Percentiles rank a stretch among this genome's conserved stretches.
Evolutionary conservation across 371 early-diverging fungal genomes (phyloP).

Genomic region (Globomyces sp.): DNA sequence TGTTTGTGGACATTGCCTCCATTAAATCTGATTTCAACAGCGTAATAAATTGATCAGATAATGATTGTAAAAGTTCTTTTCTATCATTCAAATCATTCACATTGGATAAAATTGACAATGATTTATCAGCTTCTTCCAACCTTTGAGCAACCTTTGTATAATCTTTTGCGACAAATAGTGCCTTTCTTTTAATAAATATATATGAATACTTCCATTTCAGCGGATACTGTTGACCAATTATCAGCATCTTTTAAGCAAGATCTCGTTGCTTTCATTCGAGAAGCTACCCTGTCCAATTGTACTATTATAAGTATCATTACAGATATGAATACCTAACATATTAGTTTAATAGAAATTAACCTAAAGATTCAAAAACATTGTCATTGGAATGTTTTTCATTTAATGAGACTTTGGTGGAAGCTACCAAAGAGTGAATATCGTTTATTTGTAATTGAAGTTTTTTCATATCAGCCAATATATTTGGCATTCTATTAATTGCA

Average conservation of each 20-base stretch:
- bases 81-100: neutral
- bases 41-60: constrained; percentile 2
- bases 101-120: constrained; percentile 56
- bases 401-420: no score
- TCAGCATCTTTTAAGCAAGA: constrained; percentile 63
- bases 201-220: constrained; percentile 51
- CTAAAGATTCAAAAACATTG: no score
- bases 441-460: no score
- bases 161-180: constrained; percentile 59
- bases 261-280: neutral
- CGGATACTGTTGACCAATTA: constrained; percentile 71
- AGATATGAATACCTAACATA: neutral
- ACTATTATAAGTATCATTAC: neutral
- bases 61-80: neutral
- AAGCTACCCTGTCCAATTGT: neutral
- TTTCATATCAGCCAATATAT: no score
- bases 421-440: no score
- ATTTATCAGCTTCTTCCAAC: constrained; percentile 64
- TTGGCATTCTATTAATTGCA: no score
- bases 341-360: no score
- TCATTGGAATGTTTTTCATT: no score
- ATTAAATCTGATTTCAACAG: neutral
- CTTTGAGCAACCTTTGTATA: constrained; percentile 59
- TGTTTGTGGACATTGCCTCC: neutral
- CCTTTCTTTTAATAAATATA: neutral